Conservation (phyloP, 352 stramenopile species). For the Phytophthora crassamura region DNA sequence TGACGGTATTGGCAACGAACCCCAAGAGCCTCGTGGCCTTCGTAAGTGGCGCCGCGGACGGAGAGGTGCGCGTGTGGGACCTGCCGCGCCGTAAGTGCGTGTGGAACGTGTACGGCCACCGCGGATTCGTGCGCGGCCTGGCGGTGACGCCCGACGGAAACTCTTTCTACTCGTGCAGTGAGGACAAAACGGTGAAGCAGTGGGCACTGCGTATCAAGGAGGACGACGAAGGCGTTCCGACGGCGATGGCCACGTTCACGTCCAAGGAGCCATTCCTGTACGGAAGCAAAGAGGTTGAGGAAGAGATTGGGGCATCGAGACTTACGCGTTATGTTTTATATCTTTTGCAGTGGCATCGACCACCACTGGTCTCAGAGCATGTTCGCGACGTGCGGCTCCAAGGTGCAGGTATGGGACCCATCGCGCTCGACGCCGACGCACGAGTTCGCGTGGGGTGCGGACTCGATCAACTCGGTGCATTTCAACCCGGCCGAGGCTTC, state of each 20-base stretch:
- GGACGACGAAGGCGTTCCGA: constrained; percentile 74
- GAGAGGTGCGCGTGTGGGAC: constrained; percentile 98
- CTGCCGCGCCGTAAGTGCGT: constrained; percentile 94
- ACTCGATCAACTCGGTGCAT: constrained; percentile 94
- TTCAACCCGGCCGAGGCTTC: constrained; percentile 97
- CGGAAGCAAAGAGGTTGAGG: constrained; percentile 9
- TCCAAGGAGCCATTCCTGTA: constrained; percentile 90
- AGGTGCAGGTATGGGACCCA: constrained; percentile 98
- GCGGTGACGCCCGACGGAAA: constrained; percentile 78
- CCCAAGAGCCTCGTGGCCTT: constrained; percentile 91
- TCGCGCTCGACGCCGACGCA: constrained; percentile 93
- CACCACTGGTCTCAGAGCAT: constrained; percentile 96
- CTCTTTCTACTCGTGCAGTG: constrained; percentile 94
- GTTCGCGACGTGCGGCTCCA: constrained; percentile 92
- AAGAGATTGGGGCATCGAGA: background rate
- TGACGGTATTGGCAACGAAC: constrained; percentile 93
- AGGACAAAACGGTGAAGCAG: constrained; percentile 96
- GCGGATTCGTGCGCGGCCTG: constrained; percentile 94
- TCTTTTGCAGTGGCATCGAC: constrained; percentile 95
- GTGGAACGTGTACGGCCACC: constrained; percentile 93
- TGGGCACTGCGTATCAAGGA: constrained; percentile 84
- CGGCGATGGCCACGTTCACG: constrained; percentile 74
- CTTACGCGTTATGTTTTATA: constrained; percentile 7
- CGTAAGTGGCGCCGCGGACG: constrained; percentile 91
- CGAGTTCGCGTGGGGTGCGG: constrained; percentile 93